A percentile compares a stretch with the other conserved stretches of the same genome.
Conservation (phyloP, 2,329 filamentous ascomycete species). For the Pezicula neosporulosa region DNA sequence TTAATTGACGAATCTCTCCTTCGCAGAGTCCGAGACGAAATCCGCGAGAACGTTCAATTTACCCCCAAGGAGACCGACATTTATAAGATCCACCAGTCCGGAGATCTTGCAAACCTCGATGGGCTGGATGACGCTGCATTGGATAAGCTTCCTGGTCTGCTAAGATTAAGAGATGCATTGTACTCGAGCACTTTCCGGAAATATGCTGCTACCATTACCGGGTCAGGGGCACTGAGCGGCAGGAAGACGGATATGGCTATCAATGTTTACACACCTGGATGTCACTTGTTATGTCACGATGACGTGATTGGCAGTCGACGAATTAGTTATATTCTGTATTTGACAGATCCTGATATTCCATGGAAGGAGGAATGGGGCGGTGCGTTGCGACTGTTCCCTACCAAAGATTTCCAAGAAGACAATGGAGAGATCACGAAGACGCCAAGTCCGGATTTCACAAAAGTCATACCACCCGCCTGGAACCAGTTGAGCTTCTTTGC, state of each 20-base stretch:
- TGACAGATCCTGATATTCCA: slow-evolving; percentile 85
- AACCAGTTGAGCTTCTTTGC: slow-evolving; percentile 98
- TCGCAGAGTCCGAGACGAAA: slow-evolving; percentile 82
- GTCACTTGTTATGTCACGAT: slow-evolving; percentile 93
- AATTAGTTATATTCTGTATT: slow-evolving; percentile 95
- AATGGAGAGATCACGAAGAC: slow-evolving; percentile 75
- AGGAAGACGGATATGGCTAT: slow-evolving; percentile 99
- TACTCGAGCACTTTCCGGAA: slow-evolving; percentile 88
- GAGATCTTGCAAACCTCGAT: slow-evolving; percentile 94
- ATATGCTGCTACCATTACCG: slow-evolving; percentile 84
- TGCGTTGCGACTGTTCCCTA: slow-evolving; percentile 82
- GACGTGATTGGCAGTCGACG: slow-evolving; percentile 97
- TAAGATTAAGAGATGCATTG: slow-evolving; percentile 86
- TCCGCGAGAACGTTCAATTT: slow-evolving; percentile 87
- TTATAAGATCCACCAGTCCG: slow-evolving; percentile 99
- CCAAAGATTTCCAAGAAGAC: slow-evolving; percentile 58
- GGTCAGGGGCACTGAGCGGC: slow-evolving; percentile 82
- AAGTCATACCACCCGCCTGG: slow-evolving; percentile 90
- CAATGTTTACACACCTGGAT: slow-evolving; percentile 96
- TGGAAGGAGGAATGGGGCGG: slow-evolving; percentile 95
- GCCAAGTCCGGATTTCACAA: slow-evolving; percentile 72
- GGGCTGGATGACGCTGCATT: slow-evolving; percentile 85
- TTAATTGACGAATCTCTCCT: slow-evolving; percentile 80
- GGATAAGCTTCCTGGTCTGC: slow-evolving; percentile 81
- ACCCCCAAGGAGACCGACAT: slow-evolving; percentile 99